Conservation (phyloP, 805 yeast species). For the Kodamaea hsintzibuensis region DNA sequence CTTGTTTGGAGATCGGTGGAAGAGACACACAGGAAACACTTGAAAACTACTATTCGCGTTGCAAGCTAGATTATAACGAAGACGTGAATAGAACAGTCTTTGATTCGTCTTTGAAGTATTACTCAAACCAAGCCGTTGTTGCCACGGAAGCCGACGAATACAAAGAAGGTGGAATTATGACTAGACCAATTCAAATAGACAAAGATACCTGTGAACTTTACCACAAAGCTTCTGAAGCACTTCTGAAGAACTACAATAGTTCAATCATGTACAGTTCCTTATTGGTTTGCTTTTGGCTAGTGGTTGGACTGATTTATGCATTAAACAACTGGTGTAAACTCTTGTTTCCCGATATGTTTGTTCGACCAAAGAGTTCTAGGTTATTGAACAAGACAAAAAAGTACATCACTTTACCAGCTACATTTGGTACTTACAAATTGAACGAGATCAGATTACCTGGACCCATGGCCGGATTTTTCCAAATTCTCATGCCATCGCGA, state of each 20-base stretch:
- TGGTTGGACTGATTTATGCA: constrained; percentile 13
- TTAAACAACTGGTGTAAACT: constrained; percentile 13
- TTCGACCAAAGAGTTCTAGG: constrained; percentile 5
- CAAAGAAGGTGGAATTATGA: background rate
- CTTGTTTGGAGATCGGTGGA: background rate
- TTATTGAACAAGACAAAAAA: constrained; percentile 5
- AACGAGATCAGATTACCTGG: constrained; percentile 4
- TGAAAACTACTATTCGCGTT: background rate
- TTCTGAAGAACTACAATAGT: constrained; percentile 5
- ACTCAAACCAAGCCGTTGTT: background rate
- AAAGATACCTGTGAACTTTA: background rate
- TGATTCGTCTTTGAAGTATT: background rate
- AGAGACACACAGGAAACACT: background rate
- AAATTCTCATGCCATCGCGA: constrained; percentile 10
- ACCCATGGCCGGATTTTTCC: constrained; percentile 5
- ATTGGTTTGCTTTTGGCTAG: constrained; percentile 19
- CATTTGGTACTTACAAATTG: constrained; percentile 12
- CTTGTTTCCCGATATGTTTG: constrained; percentile 32
- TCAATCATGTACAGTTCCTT: background rate
- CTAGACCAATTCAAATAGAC: background rate
- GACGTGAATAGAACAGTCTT: background rate
- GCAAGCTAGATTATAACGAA: background rate
- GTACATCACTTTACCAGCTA: constrained; percentile 20
- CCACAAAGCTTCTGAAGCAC: background rate
- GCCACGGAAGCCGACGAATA: background rate